Evolutionary conservation across 2,329 filamentous ascomycete genomes (phyloP).

Genomic region (Thelonectria rubi): DNA sequence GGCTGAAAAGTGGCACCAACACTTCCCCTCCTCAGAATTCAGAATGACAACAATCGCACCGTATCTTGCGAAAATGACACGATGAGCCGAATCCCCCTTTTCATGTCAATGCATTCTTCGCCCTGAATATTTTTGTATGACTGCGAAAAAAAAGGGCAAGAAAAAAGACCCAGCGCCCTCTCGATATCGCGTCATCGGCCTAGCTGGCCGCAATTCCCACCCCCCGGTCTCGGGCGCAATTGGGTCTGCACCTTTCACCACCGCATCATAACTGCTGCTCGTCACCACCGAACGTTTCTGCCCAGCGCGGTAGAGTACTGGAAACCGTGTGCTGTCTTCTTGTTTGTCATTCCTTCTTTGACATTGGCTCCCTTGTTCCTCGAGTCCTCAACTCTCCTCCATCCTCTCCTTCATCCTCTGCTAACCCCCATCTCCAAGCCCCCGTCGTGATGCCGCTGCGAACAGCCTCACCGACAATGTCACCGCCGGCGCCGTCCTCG

Average conservation of each 20-base stretch:
- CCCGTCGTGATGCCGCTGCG: conserved; percentile 37
- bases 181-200: conserved; percentile 22
- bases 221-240: conserved; percentile 12
- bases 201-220: conserved; percentile 12
- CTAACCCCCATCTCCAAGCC: conserved; percentile 23
- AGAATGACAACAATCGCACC: conserved; percentile 13
- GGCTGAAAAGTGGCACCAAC: conserved; percentile 15
- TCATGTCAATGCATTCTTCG: conserved; percentile 7
- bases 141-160: neutral
- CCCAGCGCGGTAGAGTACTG: neutral
- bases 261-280: conserved; percentile 30
- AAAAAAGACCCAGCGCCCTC: neutral
- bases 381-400: neutral
- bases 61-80: conserved; percentile 25
- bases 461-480: conserved; percentile 37
- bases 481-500: conserved; percentile 34
- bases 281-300: neutral
- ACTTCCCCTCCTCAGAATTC: neutral
- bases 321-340: conserved; percentile 11
- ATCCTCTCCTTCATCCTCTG: neutral
- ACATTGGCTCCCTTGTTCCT: neutral
- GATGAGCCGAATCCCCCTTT: conserved; percentile 17
- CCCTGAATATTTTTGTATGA: conserved; percentile 7
- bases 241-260: conserved; percentile 7
- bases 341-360: neutral